A percentile compares a stretch with the other conserved stretches of the same genome.
These are phyloP conservation scores for Marchantia paleacea DNA, from an alignment of 225 moss, liverwort and hornwort genomes.

Conservation along the genomic window DNA sequence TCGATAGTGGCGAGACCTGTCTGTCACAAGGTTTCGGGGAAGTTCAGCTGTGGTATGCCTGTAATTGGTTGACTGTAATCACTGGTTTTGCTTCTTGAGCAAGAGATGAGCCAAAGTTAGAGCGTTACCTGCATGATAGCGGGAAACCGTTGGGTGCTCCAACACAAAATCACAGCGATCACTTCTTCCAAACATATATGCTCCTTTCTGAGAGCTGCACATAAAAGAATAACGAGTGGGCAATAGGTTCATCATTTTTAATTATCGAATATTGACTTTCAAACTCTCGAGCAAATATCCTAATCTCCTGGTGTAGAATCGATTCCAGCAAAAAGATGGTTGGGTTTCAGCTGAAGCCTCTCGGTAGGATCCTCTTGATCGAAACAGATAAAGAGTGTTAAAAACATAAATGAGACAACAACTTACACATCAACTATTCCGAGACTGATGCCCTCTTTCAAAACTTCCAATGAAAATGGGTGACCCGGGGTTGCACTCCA, in stretches of 20 bases:
- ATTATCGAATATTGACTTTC: not conserved
- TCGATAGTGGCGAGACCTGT: not conserved
- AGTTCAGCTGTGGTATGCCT: too few species aligned
- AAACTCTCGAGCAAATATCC: not conserved
- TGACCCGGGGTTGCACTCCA: slow-evolving; percentile 81
- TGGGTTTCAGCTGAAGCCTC: not conserved
- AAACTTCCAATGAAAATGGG: slow-evolving; percentile 67
- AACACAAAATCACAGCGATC: slow-evolving; percentile 86
- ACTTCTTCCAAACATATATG: slow-evolving; percentile 97
- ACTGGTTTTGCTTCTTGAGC: not conserved
- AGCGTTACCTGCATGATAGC: slow-evolving; percentile 90
- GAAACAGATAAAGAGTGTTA: not conserved
- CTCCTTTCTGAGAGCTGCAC: slow-evolving; percentile 82
- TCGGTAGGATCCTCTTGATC: too few species aligned
- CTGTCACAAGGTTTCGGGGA: not conserved
- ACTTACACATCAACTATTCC: slow-evolving; percentile 71
- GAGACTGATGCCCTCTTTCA: slow-evolving; percentile 75
- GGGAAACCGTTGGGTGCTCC: slow-evolving; percentile 90
- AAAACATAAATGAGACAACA: too few species aligned
- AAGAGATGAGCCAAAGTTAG: not conserved
- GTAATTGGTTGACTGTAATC: too few species aligned
- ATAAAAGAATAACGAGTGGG: too few species aligned
- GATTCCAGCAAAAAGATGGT: too few species aligned
- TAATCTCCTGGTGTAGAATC: not conserved
- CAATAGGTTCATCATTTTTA: not conserved